A percentile compares a stretch with the other conserved stretches of the same genome.
Evolutionary conservation across 2,329 filamentous ascomycete species (phyloP).

Genomic region (Tricladium varicosporioides): DNA sequence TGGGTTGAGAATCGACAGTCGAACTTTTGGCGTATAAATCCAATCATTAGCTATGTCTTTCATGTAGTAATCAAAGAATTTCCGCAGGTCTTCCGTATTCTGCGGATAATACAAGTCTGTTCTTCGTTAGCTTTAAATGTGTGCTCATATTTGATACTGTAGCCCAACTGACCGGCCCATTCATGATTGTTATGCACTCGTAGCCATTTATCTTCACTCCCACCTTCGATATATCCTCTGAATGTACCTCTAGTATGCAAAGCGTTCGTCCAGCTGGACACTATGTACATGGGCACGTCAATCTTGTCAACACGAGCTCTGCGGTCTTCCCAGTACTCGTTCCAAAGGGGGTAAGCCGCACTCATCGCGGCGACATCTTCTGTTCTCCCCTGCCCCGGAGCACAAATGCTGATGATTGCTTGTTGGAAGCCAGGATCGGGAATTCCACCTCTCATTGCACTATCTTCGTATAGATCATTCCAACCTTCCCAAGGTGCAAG

Average conservation of each 20-base stretch:
- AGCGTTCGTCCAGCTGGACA: constrained; percentile 7
- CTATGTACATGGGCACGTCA: constrained; percentile 16
- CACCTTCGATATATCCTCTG: constrained; percentile 1
- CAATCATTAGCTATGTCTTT: not conserved
- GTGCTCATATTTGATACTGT: not conserved
- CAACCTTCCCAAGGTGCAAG: not conserved
- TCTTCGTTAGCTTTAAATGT: not conserved
- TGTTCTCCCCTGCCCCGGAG: not conserved
- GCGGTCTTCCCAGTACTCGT: constrained; percentile 20
- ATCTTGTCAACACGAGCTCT: constrained; percentile 9
- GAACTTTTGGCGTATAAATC: not conserved
- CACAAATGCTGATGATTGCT: not conserved
- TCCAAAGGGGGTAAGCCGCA: constrained; percentile 4
- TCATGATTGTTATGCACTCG: not conserved
- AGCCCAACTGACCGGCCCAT: not conserved
- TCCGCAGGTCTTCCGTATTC: not conserved
- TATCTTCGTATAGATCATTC: not conserved
- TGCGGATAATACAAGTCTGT: not conserved
- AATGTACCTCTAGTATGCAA: constrained; percentile 14
- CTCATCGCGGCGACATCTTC: constrained; percentile 16
- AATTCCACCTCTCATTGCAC: not conserved
- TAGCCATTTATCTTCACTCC: not conserved
- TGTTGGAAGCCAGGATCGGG: not conserved
- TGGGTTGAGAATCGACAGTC: not conserved
- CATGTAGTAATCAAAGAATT: not conserved